A percentile compares a stretch with the other conserved stretches of the same genome.
These are phyloP conservation scores for Silene uniflora DNA, from an alignment of 148 eudicot species.

Conservation along the genomic window DNA sequence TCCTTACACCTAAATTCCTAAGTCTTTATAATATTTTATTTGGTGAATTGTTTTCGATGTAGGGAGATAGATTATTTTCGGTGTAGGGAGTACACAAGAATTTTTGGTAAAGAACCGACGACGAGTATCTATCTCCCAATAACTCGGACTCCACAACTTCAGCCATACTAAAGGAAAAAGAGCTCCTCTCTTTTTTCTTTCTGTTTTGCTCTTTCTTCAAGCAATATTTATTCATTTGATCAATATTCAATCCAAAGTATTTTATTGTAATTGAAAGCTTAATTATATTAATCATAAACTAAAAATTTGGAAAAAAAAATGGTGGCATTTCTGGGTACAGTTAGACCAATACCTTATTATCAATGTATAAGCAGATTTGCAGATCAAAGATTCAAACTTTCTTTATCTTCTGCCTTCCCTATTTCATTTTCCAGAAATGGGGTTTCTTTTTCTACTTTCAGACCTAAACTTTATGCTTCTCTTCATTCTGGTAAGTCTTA, in stretches of 20 bases:
- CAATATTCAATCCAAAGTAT: too few species aligned
- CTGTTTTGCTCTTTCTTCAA: neutral
- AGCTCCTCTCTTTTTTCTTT: neutral
- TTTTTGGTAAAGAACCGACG: too few species aligned
- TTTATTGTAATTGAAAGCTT: neutral
- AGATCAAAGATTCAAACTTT: constrained; percentile 37
- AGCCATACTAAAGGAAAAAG: neutral
- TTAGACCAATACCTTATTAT: constrained; percentile 37
- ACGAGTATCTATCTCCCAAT: too few species aligned
- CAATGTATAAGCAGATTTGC: constrained; percentile 31
- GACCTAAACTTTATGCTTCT: constrained; percentile 31
- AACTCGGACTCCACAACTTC: neutral
- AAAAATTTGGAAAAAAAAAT: neutral
- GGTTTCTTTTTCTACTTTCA: constrained; percentile 27
- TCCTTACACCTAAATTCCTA: too few species aligned
- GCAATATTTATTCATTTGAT: neutral
- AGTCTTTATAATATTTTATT: too few species aligned
- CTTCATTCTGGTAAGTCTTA: constrained; percentile 45
- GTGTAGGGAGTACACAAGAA: too few species aligned
- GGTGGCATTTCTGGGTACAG: constrained; percentile 37
- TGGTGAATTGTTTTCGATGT: too few species aligned
- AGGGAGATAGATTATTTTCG: too few species aligned
- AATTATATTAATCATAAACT: too few species aligned
- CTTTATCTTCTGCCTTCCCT: constrained; percentile 24
- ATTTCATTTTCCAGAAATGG: constrained; percentile 34